Conservation (phyloP, 1,284 basidiomycete species). For the Omphalotus olearius region DNA sequence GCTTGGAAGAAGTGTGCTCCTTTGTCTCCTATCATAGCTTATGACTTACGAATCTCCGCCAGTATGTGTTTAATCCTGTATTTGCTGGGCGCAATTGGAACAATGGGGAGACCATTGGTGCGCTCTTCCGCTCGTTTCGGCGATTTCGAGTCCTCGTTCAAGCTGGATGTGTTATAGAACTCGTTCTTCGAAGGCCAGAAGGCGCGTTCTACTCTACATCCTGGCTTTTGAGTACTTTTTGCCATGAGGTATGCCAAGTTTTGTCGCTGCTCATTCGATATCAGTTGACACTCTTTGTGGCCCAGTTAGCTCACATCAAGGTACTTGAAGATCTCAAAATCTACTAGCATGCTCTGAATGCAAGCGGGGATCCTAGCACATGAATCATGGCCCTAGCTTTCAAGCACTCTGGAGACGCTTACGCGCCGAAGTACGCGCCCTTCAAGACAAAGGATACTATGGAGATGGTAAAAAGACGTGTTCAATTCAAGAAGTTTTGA, state of each 20-base stretch:
- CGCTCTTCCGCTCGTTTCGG: too few species aligned
- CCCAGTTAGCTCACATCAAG: slow-evolving; percentile 74
- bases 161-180: slow-evolving; percentile 39
- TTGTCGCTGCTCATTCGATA: not conserved
- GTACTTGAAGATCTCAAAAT: slow-evolving; percentile 28
- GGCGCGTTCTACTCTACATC: slow-evolving; percentile 58
- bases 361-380: slow-evolving; percentile 45
- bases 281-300: slow-evolving; percentile 3
- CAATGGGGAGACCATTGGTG: slow-evolving; percentile 70
- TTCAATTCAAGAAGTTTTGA: not conserved
- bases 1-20: slow-evolving; percentile 66
- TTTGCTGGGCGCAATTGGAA: slow-evolving; percentile 83
- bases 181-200: slow-evolving; percentile 60
- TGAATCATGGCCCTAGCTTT: slow-evolving; percentile 73
- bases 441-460: slow-evolving; percentile 71
- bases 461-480: slow-evolving; percentile 56
- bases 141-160: too few species aligned
- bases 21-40: not conserved
- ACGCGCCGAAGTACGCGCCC: slow-evolving; percentile 55
- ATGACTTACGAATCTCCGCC: not conserved
- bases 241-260: slow-evolving; percentile 62
- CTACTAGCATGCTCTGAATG: not conserved
- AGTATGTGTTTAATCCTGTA: slow-evolving; percentile 74
- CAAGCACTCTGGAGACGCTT: slow-evolving; percentile 69
- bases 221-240: slow-evolving; percentile 75